Evolutionary conservation across 169 alveolate genomes (phyloP).

Genomic region (Plasmodium berghei): DNA sequence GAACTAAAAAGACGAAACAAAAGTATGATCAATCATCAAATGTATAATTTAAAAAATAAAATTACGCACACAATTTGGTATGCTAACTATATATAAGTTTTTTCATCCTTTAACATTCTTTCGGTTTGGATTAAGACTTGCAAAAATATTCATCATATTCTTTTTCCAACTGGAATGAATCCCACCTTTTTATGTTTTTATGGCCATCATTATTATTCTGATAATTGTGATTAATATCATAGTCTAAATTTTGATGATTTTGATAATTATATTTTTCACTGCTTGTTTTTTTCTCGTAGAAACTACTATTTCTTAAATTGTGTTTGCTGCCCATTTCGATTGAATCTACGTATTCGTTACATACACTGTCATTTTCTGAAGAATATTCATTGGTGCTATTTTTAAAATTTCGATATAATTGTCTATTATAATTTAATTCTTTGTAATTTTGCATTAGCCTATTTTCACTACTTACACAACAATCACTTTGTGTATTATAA

Average conservation of each 20-base stretch:
- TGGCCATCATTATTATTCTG: not conserved
- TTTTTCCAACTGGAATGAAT: constrained; percentile 23
- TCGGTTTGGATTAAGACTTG: not conserved
- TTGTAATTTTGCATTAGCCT: not conserved
- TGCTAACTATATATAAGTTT: too few relatives aligned
- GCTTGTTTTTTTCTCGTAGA: not conserved
- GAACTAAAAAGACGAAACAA: too few relatives aligned
- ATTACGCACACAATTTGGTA: too few relatives aligned
- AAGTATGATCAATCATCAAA: too few relatives aligned
- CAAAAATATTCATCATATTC: constrained; percentile 51
- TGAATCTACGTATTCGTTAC: not conserved
- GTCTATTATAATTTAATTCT: constrained; percentile 1
- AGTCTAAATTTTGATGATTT: not conserved
- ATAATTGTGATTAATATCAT: constrained; percentile 5
- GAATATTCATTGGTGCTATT: not conserved
- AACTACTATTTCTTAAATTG: not conserved
- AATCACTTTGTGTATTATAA: too few relatives aligned
- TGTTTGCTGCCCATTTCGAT: not conserved
- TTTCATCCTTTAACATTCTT: not conserved
- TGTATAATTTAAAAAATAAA: too few relatives aligned
- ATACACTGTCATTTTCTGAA: constrained; percentile 7
- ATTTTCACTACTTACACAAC: not conserved
- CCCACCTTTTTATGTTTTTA: not conserved
- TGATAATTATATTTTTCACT: constrained; percentile 3
- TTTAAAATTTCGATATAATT: not conserved